Base-by-base conservation (phyloP, 139 green algal species). In the Dunaliella sp. region DNA sequence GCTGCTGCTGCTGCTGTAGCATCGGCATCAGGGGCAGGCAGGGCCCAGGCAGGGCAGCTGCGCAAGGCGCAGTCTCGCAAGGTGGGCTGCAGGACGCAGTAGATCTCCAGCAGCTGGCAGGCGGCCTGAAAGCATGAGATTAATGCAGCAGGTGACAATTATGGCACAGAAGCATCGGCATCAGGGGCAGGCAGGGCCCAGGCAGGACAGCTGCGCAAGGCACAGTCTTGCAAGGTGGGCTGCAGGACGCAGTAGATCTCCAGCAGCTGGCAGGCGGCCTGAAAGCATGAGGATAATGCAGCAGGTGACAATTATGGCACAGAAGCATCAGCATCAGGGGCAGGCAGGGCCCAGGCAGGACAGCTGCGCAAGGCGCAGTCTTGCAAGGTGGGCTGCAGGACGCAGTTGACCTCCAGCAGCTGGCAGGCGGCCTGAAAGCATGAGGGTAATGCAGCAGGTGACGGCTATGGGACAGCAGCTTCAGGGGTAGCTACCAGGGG, bases 241-340 rank as follows among this genome's bases (percentile, higher is more conserved):
- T 58, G 3, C 24, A 83, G 78, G 22, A 35, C 65, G 33, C 72
- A 31, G 21, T 77, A 38, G 36, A 84, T 7, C 80, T 65, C 57
- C 86, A 89, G 75, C 81, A 89, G 57, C 81, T 89, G 86, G 22
- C 78, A 57, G 26, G 73, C 36, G 16, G 37, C 37, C 74, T 86
- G 36, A 34, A 81, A 82, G 48, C 36, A 38, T 1, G 72, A 36
- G 78, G 34, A 37, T n/a, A 2, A 38, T 37, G 30, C 38, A 35
- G 31, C n/a, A 31, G 26, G 73, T 33, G 73, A 33, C 73, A 38
- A n/a, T n/a, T n/a, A n/a, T n/a, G 77, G 33, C 2, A 48, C 79
- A 30, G 58, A 58, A 3, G 37, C 36, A 30, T 21, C 35, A 35
- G 59, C 35, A 26, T 34, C 65, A 36, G 36, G 78, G 24, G 79